Evolutionary conservation across 2,329 filamentous ascomycete genomes (phyloP), one percentile per base, ranked within the genome.

Genomic region (Curvularia sp.): DNA sequence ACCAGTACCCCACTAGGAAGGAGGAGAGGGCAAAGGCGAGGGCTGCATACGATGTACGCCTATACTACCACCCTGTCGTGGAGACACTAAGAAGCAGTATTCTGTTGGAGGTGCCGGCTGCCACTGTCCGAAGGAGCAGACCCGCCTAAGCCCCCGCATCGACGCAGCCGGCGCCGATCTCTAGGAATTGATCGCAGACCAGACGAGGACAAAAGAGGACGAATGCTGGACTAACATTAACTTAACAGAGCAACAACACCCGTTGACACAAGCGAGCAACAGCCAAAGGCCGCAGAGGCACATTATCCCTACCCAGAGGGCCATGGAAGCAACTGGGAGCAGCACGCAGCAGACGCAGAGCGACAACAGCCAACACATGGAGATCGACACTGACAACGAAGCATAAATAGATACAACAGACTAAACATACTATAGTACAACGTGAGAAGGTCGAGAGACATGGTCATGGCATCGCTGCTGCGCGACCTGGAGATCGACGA

Each of bases 341-440:
- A 61, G 52, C 34, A 50, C 47, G 19, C 51, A 28, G 19, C n/a
- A 13, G 10, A 49, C 30, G 49, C 52, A 55, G 48, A 32, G 39
- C n/a, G 27, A 38, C 34, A 57, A 25, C 27, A 55, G 28, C n/a
- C 49, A 61, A 9, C 45, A 66, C 9, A 58, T 60, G 50, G 55
- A 61, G 21, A 55, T 62, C 42, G 48, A 61, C 38, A 53, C 46
- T 13, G 23, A 60, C 32, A 57, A 48, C 15, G 55, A 60, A 47
- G 48, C 55, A 63, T 63, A 45, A 63, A 60, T 49, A 54, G 49
- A 28, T 43, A 59, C 34, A 57, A 30, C 28, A 65, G 32, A 53
- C 32, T 64, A 45, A 66, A 49, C 53, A 67, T 67, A 61, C 57
- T 68, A 62, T 55, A 66, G 64, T 67, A 68, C 46, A 67, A 65